Evolutionary conservation across 352 stramenopile species (phyloP), one percentile per base, ranked within the genome.

Genomic region (Phytophthora ramorum): DNA sequence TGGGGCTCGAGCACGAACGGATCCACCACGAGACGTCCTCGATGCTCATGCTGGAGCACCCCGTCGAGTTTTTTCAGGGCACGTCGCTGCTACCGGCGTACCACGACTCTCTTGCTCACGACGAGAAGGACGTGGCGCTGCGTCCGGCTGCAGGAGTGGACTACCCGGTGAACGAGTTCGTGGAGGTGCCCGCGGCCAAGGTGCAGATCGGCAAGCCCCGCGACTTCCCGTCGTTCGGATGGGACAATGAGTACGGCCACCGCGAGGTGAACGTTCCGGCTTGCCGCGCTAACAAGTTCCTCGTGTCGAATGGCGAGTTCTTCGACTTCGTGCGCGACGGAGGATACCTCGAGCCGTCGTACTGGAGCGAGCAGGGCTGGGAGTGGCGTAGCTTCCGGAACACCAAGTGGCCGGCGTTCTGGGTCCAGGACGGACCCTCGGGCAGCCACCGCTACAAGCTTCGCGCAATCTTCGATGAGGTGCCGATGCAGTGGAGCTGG

Each of bases 21-120:
- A 99, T 99, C 68, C 97, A 99, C 76, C 71, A 99, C 24, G 97
- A 99, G 77, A 99, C 97, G 26, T 98, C 94, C 40, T 98, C 95
- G 3, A 96, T 98, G 67, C 83, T 98, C 48, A 98, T 98, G 75
- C 82, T 92, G 14, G 93, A 98, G 69, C 89, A 97, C 60, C 91
- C 91, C 1, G 79, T 94, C 57, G 78, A 97, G 48, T 92, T 97
- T 55, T 96, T 99, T 41, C 62, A 75, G 55, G 83, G 79, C 69
- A 92, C 94, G 13, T 66, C 83, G 17, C 81, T 97, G 59, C 92
- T 97, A 71, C 91, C 94, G 0, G 66, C 78, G 41, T 84, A 98
- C 58, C 95, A 98, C 76, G 62, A 75, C 20, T 78, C 73, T 5
- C 26, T 78, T 4, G 30, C 8, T 10, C 16, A 58, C 20, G 58